phyloP scores from a whole-genome alignment of 768 basidiomycete genomes.

The Antrodiella citrinella region DNA sequence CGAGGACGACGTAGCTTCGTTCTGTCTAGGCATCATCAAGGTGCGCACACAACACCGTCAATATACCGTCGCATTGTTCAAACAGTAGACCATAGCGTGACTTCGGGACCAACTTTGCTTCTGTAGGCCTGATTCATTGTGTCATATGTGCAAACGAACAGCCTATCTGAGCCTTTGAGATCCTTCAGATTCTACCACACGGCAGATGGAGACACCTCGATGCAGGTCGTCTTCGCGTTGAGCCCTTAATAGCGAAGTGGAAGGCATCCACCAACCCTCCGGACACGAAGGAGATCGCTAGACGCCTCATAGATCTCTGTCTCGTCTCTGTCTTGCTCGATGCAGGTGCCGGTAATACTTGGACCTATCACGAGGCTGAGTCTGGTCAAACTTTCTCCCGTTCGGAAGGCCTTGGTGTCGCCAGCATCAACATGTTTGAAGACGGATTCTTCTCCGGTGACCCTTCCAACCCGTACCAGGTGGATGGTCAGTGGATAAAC shows the following conservation, averaged over 20 bases:
- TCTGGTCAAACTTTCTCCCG: constrained; percentile 48
- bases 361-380: constrained; percentile 63
- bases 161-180: neutral
- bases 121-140: constrained; percentile 32
- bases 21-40: constrained; percentile 72
- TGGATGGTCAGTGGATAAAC: constrained; percentile 66
- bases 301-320: constrained; percentile 83
- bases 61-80: neutral
- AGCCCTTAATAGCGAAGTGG: constrained; percentile 55
- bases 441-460: constrained; percentile 75
- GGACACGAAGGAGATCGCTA: constrained; percentile 50
- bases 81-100: constrained; percentile 61
- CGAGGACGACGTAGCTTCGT: constrained; percentile 59
- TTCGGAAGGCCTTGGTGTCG: constrained; percentile 83
- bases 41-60: too few species aligned
- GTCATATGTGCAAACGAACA: too few species aligned
- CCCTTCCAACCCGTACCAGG: constrained; percentile 51
- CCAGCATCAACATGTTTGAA: constrained; percentile 85
- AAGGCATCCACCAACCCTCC: constrained; percentile 30
- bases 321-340: constrained; percentile 88
- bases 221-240: constrained; percentile 54
- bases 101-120: constrained; percentile 60
- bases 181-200: constrained; percentile 69
- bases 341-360: constrained; percentile 82
- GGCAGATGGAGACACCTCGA: constrained; percentile 90